Evolutionary conservation across 139 green algal species (phyloP).

Genomic region (Microglena sp.): DNA sequence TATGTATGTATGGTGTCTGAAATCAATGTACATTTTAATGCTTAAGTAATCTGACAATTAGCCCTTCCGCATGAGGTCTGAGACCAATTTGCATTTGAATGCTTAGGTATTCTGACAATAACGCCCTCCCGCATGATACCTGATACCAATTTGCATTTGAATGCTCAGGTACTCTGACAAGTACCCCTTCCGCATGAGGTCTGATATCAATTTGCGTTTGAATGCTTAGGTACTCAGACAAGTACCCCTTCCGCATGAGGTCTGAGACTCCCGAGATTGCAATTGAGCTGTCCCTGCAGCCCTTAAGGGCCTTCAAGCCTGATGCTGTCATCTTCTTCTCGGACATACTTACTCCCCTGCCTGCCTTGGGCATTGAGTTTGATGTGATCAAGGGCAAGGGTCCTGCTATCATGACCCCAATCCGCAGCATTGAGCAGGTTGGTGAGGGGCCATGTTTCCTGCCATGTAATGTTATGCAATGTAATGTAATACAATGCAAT

Average conservation of each 20-base stretch:
- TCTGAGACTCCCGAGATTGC: conserved; percentile 94
- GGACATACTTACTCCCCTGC: conserved; percentile 96
- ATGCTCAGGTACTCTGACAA: neutral
- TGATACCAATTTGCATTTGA: neutral
- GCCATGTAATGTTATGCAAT: conserved; percentile 7
- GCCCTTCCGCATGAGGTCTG: neutral
- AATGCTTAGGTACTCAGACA: conserved; percentile 70
- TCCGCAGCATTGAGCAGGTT: conserved; percentile 30
- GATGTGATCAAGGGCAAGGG: conserved; percentile 91
- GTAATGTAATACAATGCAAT: too few relatives aligned
- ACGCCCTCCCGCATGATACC: neutral
- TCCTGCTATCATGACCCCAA: conserved; percentile 29
- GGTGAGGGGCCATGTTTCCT: too few relatives aligned
- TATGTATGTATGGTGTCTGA: too few relatives aligned
- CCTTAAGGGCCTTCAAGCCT: conserved; percentile 82
- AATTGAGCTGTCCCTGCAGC: conserved; percentile 73
- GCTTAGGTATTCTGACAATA: neutral
- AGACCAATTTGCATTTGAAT: neutral
- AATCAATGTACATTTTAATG: too few relatives aligned
- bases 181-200: neutral
- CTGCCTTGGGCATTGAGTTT: conserved; percentile 94
- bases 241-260: conserved; percentile 82
- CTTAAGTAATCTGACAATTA: too few relatives aligned
- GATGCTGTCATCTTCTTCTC: conserved; percentile 99
- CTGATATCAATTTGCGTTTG: neutral